A percentile compares a stretch with the other conserved stretches of the same genome.
Evolutionary conservation across 2,329 filamentous ascomycete species (phyloP).

Genomic region (Penicillium glabrum): DNA sequence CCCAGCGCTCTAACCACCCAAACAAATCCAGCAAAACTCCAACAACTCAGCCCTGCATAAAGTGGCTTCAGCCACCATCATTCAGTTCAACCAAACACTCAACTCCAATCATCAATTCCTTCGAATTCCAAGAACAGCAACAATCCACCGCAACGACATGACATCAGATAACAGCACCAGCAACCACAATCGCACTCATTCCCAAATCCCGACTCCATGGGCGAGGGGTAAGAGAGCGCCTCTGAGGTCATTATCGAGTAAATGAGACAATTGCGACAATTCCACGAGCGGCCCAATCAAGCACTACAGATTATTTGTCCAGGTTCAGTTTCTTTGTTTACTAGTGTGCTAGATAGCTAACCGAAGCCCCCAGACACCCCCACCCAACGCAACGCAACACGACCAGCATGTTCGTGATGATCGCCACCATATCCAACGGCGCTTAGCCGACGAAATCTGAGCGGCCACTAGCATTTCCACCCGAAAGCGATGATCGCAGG

Average conservation of each 20-base stretch:
- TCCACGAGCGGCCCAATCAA: neutral
- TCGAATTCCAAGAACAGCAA: neutral
- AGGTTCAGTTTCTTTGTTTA: neutral
- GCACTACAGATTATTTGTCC: neutral
- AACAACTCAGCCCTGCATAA: neutral
- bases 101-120: neutral
- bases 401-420: neutral
- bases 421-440: neutral
- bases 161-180: neutral
- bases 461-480: neutral
- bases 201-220: neutral
- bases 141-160: neutral
- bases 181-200: neutral
- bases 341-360: neutral
- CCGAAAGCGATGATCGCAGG: neutral
- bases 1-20: neutral
- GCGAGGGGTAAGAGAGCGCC: neutral
- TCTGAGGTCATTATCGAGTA: neutral
- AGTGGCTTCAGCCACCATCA: neutral
- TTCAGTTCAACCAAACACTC: neutral
- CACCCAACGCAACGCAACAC: neutral
- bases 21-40: neutral
- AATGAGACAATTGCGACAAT: neutral
- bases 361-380: neutral
- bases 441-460: neutral